Evolutionary conservation across 2,329 filamentous ascomycete genomes (phyloP), one percentile per base, ranked within the genome.

Genomic region (Monosporascus sp.): DNA sequence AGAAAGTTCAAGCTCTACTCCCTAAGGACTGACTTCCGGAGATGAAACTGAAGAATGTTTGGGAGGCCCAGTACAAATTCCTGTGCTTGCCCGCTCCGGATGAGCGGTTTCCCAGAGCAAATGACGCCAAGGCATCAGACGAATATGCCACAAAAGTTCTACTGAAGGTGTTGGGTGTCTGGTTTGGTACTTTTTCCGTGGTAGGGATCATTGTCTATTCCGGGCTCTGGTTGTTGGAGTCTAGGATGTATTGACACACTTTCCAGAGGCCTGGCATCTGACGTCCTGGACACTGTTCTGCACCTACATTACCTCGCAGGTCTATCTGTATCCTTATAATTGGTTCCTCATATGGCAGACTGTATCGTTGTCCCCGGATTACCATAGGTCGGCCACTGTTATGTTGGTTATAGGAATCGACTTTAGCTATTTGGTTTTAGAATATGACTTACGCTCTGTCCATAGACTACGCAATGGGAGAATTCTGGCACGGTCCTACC

Each of bases 31-130:
- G 61, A 20, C 49, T 66, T 5, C 50, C 66, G 5, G 59, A 62
- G n/a, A 63, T 64, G 62, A 53, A 64, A 9, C 52, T 66, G 27
- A 55, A 61, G 7, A 53, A 65, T 8, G 63, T 62, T 2, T 66
- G 63, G 64, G 58, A 34, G 26, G 59, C 64, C n/a, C 38, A 65
- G 34, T 62, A 58, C 45, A 47, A 57, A 44, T 66, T 66, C 36
- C 49, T 66, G 27, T 54, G 46, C 17, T 49, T 60, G 16, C 61
- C 62, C 0, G 51, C 59, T 8, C 63, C 62, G 4, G 52, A 64
- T 11, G 57, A 60, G 5, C 56, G 58, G 5, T 61, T 66, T 5
- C 63, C 63, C 0, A 56, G 55, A 11, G 57, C 60, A 2, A 67
- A 66, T 31, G 63, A 66, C n/a, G 59, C 52, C 1, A 55, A 64